phyloP scores from a whole-genome alignment of 805 yeast species.

The Dipodascus geniculatus region DNA sequence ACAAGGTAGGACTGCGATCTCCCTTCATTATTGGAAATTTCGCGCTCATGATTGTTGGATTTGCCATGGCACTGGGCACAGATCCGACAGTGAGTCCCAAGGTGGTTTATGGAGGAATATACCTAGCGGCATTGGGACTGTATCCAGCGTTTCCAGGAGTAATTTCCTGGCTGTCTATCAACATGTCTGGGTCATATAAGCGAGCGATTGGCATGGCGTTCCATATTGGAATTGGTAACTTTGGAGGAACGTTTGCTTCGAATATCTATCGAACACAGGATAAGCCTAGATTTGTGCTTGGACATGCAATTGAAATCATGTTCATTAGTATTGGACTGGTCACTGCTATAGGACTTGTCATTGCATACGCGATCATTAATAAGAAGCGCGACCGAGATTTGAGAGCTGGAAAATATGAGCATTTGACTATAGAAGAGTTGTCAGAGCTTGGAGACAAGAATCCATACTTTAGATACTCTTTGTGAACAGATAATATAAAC shows the following conservation, averaged over 20 bases:
- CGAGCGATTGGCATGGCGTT: slow-evolving; percentile 41
- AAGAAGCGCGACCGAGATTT: slow-evolving; percentile 20
- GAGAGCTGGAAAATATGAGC: slow-evolving; percentile 25
- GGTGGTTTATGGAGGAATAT: neutral
- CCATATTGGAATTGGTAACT: slow-evolving; percentile 50
- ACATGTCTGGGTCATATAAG: slow-evolving; percentile 42
- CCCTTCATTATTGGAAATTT: slow-evolving; percentile 15
- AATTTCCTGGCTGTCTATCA: slow-evolving; percentile 46
- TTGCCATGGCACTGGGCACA: slow-evolving; percentile 34
- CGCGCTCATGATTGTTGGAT: slow-evolving; percentile 25
- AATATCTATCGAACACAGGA: slow-evolving; percentile 41
- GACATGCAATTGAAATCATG: slow-evolving; percentile 37
- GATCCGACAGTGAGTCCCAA: slow-evolving; percentile 18
- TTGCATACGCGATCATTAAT: slow-evolving; percentile 18
- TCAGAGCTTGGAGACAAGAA: slow-evolving; percentile 31
- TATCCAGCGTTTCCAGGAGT: slow-evolving; percentile 41
- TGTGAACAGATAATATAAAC: too few species aligned
- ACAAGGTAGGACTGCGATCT: slow-evolving; percentile 25
- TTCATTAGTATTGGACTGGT: slow-evolving; percentile 28
- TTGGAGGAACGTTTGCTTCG: slow-evolving; percentile 48
- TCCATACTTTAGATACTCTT: slow-evolving; percentile 27
- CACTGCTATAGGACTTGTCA: neutral
- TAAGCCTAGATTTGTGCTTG: slow-evolving; percentile 42
- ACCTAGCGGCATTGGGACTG: neutral
- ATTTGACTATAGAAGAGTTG: slow-evolving; percentile 20